Evolutionary conservation across 2,329 filamentous ascomycete species (phyloP).

Genomic region (Coniella vitis): DNA sequence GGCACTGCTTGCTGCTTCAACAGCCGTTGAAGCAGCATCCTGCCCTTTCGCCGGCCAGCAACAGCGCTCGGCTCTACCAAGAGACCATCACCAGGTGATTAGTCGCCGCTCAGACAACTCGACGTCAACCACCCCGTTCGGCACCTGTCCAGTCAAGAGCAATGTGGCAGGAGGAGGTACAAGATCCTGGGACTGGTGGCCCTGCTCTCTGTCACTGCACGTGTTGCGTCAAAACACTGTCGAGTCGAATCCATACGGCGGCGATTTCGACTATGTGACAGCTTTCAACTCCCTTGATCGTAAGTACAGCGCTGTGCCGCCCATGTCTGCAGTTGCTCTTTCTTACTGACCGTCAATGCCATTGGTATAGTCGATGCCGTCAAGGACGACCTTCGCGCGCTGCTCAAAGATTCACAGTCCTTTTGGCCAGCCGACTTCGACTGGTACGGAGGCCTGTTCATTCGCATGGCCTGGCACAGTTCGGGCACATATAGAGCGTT

Average conservation of each 20-base stretch:
- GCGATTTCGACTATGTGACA: conserved; percentile 62
- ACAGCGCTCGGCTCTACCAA: background rate
- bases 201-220: conserved; percentile 56
- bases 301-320: background rate
- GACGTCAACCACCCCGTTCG: conserved; percentile 5
- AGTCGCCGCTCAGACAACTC: background rate
- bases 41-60: conserved; percentile 10
- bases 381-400: conserved; percentile 58
- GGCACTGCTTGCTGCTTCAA: conserved; percentile 8
- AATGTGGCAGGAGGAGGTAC: conserved; percentile 55
- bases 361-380: conserved; percentile 41
- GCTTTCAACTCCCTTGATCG: conserved; percentile 64
- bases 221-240: conserved; percentile 62
- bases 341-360: background rate
- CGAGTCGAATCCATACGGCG: conserved; percentile 52
- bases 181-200: conserved; percentile 64
- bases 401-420: conserved; percentile 68
- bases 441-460: conserved; percentile 68
- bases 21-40: conserved; percentile 7
- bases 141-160: conserved; percentile 16
- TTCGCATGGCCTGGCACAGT: conserved; percentile 71
- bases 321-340: background rate
- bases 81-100: background rate
- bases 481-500: conserved; percentile 66
- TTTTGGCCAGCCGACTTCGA: conserved; percentile 74